Evolutionary conservation across 2,329 filamentous ascomycete genomes (phyloP).

Genomic region (Samsoniella hepiali): DNA sequence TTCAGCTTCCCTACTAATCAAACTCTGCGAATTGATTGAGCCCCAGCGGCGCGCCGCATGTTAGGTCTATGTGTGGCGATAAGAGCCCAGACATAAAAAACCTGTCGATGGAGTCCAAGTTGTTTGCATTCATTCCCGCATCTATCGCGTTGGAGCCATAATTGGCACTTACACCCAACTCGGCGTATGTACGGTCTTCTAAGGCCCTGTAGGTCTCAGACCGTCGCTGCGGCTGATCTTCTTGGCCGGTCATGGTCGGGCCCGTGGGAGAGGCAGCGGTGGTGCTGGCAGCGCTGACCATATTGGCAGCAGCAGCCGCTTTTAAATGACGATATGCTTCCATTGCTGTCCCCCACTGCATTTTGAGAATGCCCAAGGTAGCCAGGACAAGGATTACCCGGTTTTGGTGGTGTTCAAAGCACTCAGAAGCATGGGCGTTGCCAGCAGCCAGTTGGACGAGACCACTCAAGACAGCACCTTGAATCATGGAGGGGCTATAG

Average conservation of each 20-base stretch:
- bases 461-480: background rate
- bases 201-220: background rate
- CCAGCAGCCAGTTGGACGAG: background rate
- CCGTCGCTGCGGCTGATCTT: background rate
- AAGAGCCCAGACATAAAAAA: background rate
- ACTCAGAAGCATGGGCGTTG: background rate
- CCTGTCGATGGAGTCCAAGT: background rate
- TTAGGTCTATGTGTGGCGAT: conserved; percentile 2
- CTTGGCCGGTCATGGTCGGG: no score
- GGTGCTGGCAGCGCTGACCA: background rate
- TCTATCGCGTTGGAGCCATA: background rate
- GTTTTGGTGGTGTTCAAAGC: conserved; percentile 11
- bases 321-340: background rate
- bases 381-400: background rate
- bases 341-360: background rate
- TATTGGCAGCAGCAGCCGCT: background rate
- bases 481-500: background rate
- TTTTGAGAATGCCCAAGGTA: background rate
- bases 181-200: background rate
- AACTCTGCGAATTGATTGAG: conserved; percentile 1
- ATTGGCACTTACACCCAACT: background rate
- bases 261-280: background rate
- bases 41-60: background rate
- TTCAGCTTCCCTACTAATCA: background rate
- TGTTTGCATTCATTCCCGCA: background rate